Conservation (phyloP, 108 stramenopile species). For the Mediolabrus comicus region DNA sequence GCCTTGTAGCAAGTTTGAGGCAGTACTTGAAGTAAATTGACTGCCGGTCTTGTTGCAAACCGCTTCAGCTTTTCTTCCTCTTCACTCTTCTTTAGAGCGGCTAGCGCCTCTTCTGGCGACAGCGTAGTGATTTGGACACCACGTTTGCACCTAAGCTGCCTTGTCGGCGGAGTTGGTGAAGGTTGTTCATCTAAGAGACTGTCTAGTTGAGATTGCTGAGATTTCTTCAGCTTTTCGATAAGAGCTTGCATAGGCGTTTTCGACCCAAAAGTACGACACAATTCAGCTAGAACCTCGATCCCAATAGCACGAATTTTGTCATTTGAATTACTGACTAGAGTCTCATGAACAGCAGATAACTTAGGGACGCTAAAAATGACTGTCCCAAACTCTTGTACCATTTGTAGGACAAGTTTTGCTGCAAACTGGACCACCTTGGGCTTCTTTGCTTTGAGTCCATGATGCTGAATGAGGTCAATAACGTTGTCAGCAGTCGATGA, state of each 20-base stretch:
- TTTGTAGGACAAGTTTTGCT: slow-evolving; percentile 54
- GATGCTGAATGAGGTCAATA: slow-evolving; percentile 50
- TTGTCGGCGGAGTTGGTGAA: slow-evolving; percentile 30
- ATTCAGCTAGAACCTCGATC: slow-evolving; percentile 73
- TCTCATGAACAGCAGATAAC: slow-evolving; percentile 51
- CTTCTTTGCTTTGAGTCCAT: slow-evolving; percentile 76
- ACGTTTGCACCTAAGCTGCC: slow-evolving; percentile 43
- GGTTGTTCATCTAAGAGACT: slow-evolving; percentile 52
- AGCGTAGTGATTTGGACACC: slow-evolving; percentile 2
- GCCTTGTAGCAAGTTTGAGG: slow-evolving; percentile 65
- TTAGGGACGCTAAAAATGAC: slow-evolving; percentile 55
- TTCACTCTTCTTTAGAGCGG: slow-evolving; percentile 54
- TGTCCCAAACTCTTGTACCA: slow-evolving; percentile 68
- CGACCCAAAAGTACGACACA: slow-evolving; percentile 80
- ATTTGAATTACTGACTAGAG: slow-evolving; percentile 68
- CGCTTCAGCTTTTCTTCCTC: slow-evolving; percentile 62
- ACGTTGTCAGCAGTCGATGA: slow-evolving; percentile 56
- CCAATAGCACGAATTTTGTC: slow-evolving; percentile 75
- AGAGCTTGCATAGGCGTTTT: slow-evolving; percentile 60
- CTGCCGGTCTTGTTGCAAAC: slow-evolving; percentile 61
- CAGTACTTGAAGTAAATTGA: slow-evolving; percentile 66
- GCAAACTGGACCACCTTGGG: slow-evolving; percentile 76
- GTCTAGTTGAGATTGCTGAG: slow-evolving; percentile 78
- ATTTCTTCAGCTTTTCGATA: slow-evolving; percentile 69
- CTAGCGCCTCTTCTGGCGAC: slow-evolving; percentile 54